Evolutionary conservation across 1,139 yeast species (phyloP).

Genomic region (Neolecta irregularis): DNA sequence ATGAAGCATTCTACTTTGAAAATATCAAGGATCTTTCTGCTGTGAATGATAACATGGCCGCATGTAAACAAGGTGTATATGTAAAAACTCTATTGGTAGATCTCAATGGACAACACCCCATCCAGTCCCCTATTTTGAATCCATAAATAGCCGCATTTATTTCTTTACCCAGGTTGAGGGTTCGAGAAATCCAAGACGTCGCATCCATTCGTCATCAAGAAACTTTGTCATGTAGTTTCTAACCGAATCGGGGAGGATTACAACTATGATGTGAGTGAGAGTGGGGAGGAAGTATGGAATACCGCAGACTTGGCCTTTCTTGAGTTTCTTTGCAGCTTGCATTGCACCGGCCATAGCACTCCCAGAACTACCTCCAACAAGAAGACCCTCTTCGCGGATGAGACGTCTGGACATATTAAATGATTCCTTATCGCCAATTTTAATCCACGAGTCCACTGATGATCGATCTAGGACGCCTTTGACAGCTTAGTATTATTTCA

Average conservation of each 20-base stretch:
- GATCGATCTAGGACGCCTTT: slow-evolving; percentile 51
- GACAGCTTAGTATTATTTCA: no score
- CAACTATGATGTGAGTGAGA: slow-evolving; percentile 65
- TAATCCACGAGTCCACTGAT: slow-evolving; percentile 64
- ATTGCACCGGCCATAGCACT: slow-evolving; percentile 72
- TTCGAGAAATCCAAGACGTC: slow-evolving; percentile 52
- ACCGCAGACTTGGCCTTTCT: slow-evolving; percentile 39
- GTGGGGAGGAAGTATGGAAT: no score
- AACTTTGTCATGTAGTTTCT: slow-evolving; percentile 79
- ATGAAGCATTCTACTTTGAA: no score
- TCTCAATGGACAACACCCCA: no score
- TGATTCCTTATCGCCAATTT: slow-evolving; percentile 72
- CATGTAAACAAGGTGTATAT: no score
- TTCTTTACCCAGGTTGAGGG: no score
- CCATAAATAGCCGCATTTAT: no score
- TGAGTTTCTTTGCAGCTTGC: slow-evolving; percentile 39
- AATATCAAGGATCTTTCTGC: no score
- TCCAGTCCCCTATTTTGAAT: no score
- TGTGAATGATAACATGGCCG: no score
- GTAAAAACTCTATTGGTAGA: no score
- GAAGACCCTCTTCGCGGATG: slow-evolving; percentile 71
- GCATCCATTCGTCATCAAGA: slow-evolving; percentile 88
- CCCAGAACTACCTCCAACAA: slow-evolving; percentile 83
- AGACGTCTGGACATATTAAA: slow-evolving; percentile 71
- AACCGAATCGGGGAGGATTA: slow-evolving; percentile 74